These are phyloP conservation scores for Cornus suecica DNA, from an alignment of 148 eudicot species.

Conservation along the genomic window DNA sequence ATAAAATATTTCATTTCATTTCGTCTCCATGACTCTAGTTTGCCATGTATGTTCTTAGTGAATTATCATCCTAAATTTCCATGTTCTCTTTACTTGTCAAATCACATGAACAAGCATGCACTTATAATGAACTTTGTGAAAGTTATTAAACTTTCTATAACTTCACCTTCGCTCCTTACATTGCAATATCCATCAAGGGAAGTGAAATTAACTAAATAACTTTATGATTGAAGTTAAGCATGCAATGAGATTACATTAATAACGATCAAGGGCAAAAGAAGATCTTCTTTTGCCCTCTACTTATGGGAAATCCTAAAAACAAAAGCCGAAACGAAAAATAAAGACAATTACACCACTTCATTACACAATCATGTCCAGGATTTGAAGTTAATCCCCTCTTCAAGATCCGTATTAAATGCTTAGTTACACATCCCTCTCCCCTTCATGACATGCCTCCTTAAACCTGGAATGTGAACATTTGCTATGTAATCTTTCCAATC, in stretches of 20 bases:
- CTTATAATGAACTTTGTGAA: too few species aligned
- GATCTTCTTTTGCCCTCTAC: not conserved
- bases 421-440: constrained; percentile 57
- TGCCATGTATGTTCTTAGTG: too few species aligned
- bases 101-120: too few species aligned
- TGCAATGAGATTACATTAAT: not conserved
- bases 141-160: too few species aligned
- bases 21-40: too few species aligned
- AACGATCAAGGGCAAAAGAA: not conserved
- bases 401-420: not conserved
- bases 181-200: not conserved
- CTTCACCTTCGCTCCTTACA: too few species aligned
- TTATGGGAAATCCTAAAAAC: not conserved
- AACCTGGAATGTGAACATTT: constrained; percentile 87
- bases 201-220: not conserved
- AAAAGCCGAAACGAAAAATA: not conserved
- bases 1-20: too few species aligned
- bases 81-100: too few species aligned
- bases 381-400: not conserved
- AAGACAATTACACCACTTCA: not conserved
- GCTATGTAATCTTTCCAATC: constrained; percentile 91
- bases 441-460: constrained; percentile 94
- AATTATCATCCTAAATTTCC: too few species aligned
- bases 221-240: not conserved
- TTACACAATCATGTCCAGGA: not conserved